A percentile compares a stretch with the other conserved stretches of the same genome.
phyloP scores from a whole-genome alignment of 2,329 filamentous ascomycete species.

The Cordyceps pruinosa region DNA sequence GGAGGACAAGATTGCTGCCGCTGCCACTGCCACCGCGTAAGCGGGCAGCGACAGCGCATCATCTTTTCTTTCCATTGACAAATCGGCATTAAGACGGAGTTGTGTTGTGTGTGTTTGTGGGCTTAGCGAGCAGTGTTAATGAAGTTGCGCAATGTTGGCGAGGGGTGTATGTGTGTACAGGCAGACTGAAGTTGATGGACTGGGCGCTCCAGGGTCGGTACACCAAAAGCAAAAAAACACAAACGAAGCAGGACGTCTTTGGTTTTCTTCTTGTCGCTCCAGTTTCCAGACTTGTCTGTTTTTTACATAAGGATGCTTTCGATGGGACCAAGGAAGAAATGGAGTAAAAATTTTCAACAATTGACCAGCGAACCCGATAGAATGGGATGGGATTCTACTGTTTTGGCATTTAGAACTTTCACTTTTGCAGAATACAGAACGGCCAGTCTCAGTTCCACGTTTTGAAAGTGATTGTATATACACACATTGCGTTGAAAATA shows the following conservation, averaged over 20 bases:
- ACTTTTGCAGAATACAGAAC: background rate
- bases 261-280: background rate
- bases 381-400: background rate
- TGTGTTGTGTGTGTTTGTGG: constrained; percentile 11
- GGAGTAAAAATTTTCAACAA: background rate
- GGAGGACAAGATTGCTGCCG: constrained; percentile 28
- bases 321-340: background rate
- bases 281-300: background rate
- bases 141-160: background rate
- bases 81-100: constrained; percentile 10
- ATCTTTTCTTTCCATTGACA: background rate
- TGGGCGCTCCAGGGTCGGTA: background rate
- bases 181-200: background rate
- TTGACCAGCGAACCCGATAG: background rate
- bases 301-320: background rate
- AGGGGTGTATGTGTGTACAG: background rate
- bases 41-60: background rate
- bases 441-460: background rate
- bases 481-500: background rate
- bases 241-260: background rate
- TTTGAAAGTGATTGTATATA: background rate
- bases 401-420: background rate
- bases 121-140: constrained; percentile 11
- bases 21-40: constrained; percentile 20
- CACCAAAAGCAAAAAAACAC: constrained; percentile 15